Evolutionary conservation across 1,139 yeast species (phyloP), one percentile per base, ranked within the genome.

Genomic region (Entelexis paramagnoliae): DNA sequence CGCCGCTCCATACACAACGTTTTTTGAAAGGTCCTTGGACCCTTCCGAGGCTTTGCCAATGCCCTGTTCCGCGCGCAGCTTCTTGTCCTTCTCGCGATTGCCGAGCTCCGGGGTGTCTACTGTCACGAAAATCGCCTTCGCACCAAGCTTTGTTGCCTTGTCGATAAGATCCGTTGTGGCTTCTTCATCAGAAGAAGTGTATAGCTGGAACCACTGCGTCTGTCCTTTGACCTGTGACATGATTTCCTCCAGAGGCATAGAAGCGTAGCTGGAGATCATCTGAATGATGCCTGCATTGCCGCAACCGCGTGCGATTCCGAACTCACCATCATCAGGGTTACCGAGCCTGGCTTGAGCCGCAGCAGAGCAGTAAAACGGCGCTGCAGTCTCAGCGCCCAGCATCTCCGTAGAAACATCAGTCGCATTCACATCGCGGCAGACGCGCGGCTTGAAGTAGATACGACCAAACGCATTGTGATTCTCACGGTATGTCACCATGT

Each of bases 21-120:
- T 88, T 17, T 33, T 33, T 13, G n/a, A 4, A 2, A 44, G 16
- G 7, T 33, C 30, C 16, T 33, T 24, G 7, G 47, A 64, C 48
- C 68, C 69, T 5, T 69, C 69, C 24, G 67, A 63, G 9, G 78
- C 9, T 20, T 20, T 20, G 8, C 46, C 36, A 5, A 32, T n/a
- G 80, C 57, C 78, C 83, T 57, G 78, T 81, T 62, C 74, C 80
- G 65, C 71, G 73, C 74, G 81, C 64, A 71, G 74, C 63, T 75
- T 70, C 66, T 73, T 72, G 60, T 79, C 79, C 60, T 66, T 72
- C 66, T 88, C 96, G 60, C 96, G 78, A 60, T 91, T 77, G 13
- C 97, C 96, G 53, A 88, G 73, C 58, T 85, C 85, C 4, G 96
- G 96, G 0, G 96, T 95, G 70, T 89, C 96, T 5, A 87, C 96